These are phyloP conservation scores for Aspergillus terreus DNA, from an alignment of 2,329 filamentous ascomycete species.

Conservation along the genomic window DNA sequence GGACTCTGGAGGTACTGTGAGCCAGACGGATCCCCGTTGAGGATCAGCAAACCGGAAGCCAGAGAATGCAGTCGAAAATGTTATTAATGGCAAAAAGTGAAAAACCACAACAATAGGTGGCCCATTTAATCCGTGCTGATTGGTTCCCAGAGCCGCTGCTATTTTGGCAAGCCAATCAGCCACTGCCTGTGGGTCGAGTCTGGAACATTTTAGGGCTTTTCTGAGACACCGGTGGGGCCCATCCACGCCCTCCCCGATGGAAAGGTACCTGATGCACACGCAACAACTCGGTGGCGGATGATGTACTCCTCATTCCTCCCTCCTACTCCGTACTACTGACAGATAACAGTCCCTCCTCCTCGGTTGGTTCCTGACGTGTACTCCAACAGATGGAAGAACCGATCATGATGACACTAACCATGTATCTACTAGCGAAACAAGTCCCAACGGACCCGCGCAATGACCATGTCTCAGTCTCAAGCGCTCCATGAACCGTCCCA, in stretches of 20 bases:
- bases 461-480: too few species aligned
- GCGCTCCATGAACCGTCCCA: neutral
- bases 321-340: too few species aligned
- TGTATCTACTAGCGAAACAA: too few species aligned
- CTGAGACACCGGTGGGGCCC: constrained; percentile 6
- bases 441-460: too few species aligned
- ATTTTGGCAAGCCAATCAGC: constrained; percentile 13
- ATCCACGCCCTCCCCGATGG: neutral
- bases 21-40: neutral
- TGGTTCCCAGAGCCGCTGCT: constrained; percentile 6
- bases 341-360: too few species aligned
- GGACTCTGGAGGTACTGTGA: neutral
- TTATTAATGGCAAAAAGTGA: constrained; percentile 3
- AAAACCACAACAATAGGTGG: constrained; percentile 5
- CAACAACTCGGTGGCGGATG: neutral
- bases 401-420: too few species aligned
- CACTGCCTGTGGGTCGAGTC: constrained; percentile 4
- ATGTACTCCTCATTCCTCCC: neutral
- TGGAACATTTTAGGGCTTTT: constrained; percentile 11
- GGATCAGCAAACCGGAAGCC: neutral
- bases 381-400: too few species aligned
- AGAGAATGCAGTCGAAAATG: neutral
- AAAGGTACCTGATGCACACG: neutral
- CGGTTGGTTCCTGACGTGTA: too few species aligned
- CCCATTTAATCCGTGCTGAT: constrained; percentile 1